Percentiles rank a stretch among this genome's conserved stretches.
phyloP scores from a whole-genome alignment of 2,329 filamentous ascomycete genomes.

The Fusarium multiceps region DNA sequence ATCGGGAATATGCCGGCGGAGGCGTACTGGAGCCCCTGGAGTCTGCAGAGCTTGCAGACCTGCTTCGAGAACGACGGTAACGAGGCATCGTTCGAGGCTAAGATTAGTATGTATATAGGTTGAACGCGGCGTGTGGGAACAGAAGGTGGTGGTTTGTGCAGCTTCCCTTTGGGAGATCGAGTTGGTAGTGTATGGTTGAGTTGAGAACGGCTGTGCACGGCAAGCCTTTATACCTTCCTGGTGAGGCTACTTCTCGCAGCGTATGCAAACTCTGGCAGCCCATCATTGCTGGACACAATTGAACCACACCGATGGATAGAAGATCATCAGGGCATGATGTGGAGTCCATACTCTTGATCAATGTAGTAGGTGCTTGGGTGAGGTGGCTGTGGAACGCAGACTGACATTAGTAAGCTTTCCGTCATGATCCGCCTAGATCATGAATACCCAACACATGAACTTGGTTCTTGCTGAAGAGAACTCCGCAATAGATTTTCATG shows the following conservation, averaged over 20 bases:
- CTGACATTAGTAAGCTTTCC: accelerated
- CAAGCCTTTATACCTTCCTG: background rate
- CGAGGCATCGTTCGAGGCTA: accelerated
- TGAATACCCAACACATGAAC: background rate
- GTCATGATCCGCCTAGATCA: background rate
- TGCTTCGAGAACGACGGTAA: too few species aligned
- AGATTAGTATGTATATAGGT: too few species aligned
- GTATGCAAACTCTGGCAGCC: background rate
- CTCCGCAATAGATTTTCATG: accelerated
- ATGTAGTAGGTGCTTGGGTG: accelerated
- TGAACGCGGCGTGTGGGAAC: background rate
- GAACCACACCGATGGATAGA: background rate
- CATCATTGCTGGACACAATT: background rate
- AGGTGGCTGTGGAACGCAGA: background rate
- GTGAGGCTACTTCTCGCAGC: background rate
- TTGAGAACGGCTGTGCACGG: background rate
- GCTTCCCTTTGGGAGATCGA: accelerated
- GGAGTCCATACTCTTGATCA: background rate
- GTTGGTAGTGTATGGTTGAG: background rate
- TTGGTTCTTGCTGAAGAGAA: too few species aligned
- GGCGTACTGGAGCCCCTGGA: too few species aligned
- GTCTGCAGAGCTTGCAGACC: too few species aligned
- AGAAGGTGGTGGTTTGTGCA: background rate
- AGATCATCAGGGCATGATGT: accelerated
- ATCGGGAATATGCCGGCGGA: too few species aligned